These are phyloP conservation scores for Cavenderia fasciculata DNA, from an alignment of 78 protist genomes.

Conservation along the genomic window DNA sequence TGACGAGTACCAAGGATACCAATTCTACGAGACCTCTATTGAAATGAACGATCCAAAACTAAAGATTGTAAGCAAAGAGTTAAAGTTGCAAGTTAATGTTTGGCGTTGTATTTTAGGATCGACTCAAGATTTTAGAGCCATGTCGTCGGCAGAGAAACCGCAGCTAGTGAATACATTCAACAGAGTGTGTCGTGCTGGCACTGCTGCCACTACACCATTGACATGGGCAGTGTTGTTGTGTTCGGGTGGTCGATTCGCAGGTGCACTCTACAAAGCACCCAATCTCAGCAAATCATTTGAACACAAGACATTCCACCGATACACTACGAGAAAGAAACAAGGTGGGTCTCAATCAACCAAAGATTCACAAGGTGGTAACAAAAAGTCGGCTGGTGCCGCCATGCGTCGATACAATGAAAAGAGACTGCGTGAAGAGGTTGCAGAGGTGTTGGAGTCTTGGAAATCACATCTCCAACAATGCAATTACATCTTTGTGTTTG, in stretches of 20 bases:
- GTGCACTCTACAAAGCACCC: conserved; percentile 10
- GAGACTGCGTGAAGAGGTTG: conserved; percentile 47
- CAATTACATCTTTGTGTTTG: conserved; percentile 43
- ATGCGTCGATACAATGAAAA: conserved; percentile 70
- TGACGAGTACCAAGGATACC: conserved; percentile 6
- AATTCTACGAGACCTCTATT: neutral
- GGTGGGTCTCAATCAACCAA: conserved; percentile 83
- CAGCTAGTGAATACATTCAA: conserved; percentile 1
- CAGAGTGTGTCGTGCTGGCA: neutral
- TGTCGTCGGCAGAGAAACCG: neutral
- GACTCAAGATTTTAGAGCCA: neutral
- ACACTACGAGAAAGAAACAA: conserved; percentile 85
- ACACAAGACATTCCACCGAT: conserved; percentile 86
- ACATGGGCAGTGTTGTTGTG: conserved; percentile 18
- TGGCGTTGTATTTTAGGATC: conserved; percentile 40
- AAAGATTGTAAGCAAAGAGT: conserved; percentile 14
- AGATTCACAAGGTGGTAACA: conserved; percentile 49
- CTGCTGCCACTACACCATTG: neutral
- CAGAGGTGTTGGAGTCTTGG: conserved; percentile 8
- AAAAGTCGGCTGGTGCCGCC: conserved; percentile 67
- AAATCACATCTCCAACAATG: conserved; percentile 16
- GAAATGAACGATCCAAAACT: conserved; percentile 42
- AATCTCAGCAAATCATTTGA: conserved; percentile 12
- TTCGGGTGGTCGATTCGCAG: conserved; percentile 77
- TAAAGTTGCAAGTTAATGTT: conserved; percentile 35